phyloP scores from a whole-genome alignment of 192 early-diverging fungal genomes.

The Diversispora epigaea region DNA sequence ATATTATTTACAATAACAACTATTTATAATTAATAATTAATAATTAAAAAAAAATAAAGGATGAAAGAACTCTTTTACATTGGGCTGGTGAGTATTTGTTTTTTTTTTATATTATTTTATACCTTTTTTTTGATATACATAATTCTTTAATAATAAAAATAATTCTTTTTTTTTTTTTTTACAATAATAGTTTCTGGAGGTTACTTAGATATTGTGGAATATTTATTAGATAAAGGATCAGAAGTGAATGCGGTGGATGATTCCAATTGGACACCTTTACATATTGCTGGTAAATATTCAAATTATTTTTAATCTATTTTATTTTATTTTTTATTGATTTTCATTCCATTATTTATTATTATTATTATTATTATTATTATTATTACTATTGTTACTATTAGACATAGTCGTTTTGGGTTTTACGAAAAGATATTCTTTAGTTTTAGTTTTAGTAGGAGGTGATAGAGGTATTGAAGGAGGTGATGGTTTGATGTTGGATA shows the following conservation, averaged over 20 bases:
- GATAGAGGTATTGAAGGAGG: no score
- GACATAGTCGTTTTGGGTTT: no score
- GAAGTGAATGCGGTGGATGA: conserved; percentile 67
- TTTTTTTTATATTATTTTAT: not conserved
- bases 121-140: conserved; percentile 36
- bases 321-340: no score
- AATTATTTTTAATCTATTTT: not conserved
- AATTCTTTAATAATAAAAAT: conserved; percentile 26
- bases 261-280: conserved; percentile 54
- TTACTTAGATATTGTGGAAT: conserved; percentile 62
- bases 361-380: no score
- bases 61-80: conserved; percentile 50
- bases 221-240: conserved; percentile 63
- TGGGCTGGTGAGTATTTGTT: conserved; percentile 50
- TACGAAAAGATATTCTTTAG: no score
- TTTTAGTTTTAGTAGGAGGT: no score
- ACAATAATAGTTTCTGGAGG: conserved; percentile 58
- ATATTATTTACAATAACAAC: no score
- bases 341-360: no score
- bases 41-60: conserved; percentile 26
- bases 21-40: not conserved
- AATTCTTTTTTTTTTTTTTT: no score
- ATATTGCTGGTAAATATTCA: conserved; percentile 50
- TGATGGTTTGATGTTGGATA: no score
- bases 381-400: no score